phyloP scores from a whole-genome alignment of 768 basidiomycete species.

The Harrya chromipes region DNA sequence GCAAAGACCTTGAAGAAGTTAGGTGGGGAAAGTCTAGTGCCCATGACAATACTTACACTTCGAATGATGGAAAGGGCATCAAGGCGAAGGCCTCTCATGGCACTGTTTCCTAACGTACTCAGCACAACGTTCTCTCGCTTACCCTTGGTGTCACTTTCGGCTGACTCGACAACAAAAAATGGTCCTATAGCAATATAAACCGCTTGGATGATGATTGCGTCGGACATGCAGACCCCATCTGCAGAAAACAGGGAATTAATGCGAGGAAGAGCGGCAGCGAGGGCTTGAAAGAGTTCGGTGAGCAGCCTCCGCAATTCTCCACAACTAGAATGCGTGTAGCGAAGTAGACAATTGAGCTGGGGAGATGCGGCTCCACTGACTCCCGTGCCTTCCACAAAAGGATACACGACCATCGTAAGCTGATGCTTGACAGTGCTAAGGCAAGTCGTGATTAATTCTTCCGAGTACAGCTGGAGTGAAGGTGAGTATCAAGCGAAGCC shows the following conservation, averaged over 20 bases:
- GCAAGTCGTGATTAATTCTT: constrained; percentile 85
- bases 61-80: constrained; percentile 83
- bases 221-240: constrained; percentile 72
- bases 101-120: constrained; percentile 69
- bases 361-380: constrained; percentile 39
- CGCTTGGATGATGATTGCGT: constrained; percentile 85
- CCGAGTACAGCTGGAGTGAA: constrained; percentile 73
- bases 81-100: constrained; percentile 77
- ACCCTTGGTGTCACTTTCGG: constrained; percentile 52
- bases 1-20: constrained; percentile 71
- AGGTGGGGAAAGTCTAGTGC: background rate
- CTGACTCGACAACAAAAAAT: constrained; percentile 81
- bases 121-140: constrained; percentile 57
- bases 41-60: constrained; percentile 53
- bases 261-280: constrained; percentile 68
- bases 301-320: constrained; percentile 46
- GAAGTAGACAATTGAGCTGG: constrained; percentile 51
- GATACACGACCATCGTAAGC: constrained; percentile 76
- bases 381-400: constrained; percentile 74
- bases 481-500: constrained; percentile 1
- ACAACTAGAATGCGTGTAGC: constrained; percentile 36
- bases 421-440: constrained; percentile 76
- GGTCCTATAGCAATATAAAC: constrained; percentile 94
- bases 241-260: constrained; percentile 73
- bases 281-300: constrained; percentile 68